phyloP scores from a whole-genome alignment of 75 land plant species.

The Cupressus sempervirens region DNA sequence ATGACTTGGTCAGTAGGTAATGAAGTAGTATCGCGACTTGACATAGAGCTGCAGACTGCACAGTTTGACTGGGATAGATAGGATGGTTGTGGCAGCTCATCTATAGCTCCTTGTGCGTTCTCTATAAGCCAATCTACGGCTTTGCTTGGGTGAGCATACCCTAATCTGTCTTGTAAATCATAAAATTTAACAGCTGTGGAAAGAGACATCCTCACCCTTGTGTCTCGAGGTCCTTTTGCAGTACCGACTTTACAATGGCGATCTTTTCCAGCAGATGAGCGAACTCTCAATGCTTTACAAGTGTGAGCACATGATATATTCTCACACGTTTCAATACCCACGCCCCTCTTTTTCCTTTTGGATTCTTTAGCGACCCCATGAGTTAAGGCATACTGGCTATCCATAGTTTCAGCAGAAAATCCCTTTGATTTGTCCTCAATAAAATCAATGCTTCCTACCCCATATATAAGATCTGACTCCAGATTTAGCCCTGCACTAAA shows the following conservation, averaged over 20 bases:
- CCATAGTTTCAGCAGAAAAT: not conserved
- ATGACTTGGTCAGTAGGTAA: not conserved
- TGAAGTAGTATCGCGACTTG: not conserved
- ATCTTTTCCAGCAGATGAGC: conserved; percentile 28
- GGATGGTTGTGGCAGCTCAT: conserved; percentile 7
- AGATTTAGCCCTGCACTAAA: not conserved
- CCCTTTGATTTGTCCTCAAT: not conserved
- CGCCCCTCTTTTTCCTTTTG: not conserved
- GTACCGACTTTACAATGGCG: conserved; percentile 39
- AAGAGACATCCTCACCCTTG: conserved; percentile 31
- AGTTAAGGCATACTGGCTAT: not conserved
- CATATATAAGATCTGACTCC: not conserved
- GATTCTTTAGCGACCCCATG: not conserved
- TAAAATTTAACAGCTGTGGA: conserved; percentile 33
- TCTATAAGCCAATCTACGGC: conserved; percentile 37
- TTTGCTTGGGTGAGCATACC: conserved; percentile 38
- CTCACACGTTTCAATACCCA: not conserved
- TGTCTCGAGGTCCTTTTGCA: conserved; percentile 33
- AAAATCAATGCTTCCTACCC: not conserved
- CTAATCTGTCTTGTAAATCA: conserved; percentile 31
- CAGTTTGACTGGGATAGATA: not conserved
- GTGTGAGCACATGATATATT: not conserved
- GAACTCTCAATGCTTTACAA: conserved; percentile 2
- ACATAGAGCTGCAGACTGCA: not conserved
- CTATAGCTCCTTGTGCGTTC: conserved; percentile 34